Evolutionary conservation across 257 asterid genomes (phyloP), one percentile per base, ranked within the genome.

Genomic region (Solanum neorickii): DNA sequence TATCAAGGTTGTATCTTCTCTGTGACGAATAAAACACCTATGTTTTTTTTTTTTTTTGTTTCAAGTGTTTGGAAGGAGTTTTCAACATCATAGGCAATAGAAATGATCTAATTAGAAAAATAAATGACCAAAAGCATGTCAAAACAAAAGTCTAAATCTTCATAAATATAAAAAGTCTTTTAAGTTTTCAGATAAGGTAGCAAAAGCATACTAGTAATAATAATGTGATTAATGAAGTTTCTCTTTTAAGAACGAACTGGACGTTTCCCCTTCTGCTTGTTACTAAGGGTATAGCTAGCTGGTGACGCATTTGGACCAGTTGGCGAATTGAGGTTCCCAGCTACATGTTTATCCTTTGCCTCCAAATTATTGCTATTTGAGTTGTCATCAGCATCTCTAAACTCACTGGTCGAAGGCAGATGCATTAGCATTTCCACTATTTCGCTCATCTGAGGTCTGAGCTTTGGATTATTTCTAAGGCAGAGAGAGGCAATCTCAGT

Each of bases 361-460:
- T 93, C 95, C 88, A 88, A 29, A 76, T 89, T 91, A 23, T 11
- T 86, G 7, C 92, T 90, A 31, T 82, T 91, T 86, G 82, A 56
- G 72, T 70, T 89, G 18, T 44, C 60, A 59, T 89, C 75, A 5
- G 88, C 88, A 29, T 94, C 94, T 42, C 89, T 91, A 60, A 89
- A 82, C 91, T 94, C 98, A 84, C 88, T 94, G 18, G 94, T 69
- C 44, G 65, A 52, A 47, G 94, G 94, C 87, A 95, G 76, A 7
- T 93, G 97, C 88, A 90, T 94, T 8, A 95, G 93, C 44, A 93
- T 91, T 86, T 93, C 94, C 7, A 95, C 97, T 6, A 94, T 93
- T 88, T 93, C 92, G 44, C 98, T 95, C 98, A 95, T 95, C 16
- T 90, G 90, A 4, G 97, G 98, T 78, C 98, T 89, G 12, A 91